Base-by-base conservation (phyloP, 331 rosid species). In the Telfairia occidentalis region DNA sequence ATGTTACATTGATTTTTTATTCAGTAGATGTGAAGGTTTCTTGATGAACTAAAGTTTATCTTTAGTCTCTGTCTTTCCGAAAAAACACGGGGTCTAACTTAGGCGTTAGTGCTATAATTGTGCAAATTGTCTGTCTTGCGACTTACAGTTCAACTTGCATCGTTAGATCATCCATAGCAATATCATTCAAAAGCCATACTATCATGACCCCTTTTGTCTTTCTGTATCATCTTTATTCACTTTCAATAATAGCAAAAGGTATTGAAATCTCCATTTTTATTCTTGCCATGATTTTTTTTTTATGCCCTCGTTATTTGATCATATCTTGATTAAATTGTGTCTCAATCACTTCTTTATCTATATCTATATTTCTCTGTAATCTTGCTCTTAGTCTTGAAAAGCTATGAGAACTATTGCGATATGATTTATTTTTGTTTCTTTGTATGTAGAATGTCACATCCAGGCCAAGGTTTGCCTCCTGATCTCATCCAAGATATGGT, bases 401-500 rank as follows among this genome's bases (percentile, higher is more conserved):
- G 21, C 43, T n/a, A 61, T 5, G 7, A 63, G 26, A 32, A 24
- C 72, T 65, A 50, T 50, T 16, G 3, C 16, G 35, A 45, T 18
- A 2, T 15, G n/a, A 71, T 18, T 16, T 4, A 5, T 46, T 70
- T 50, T 49, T 1, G 3, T 52, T 52, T 50, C 10, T 43, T 70
- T 84, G 80, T 46, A 12, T 84, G 85, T 73, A 90, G 98, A 86
- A 85, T 90, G 86, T 79, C 86, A 1, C 97, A 89, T 79, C 90
- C 88, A 11, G 96, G 97, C 67, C 74, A 76, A 84, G 97, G 93
- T 64, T 67, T 92, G 70, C 92, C 97, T 76, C 54, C 86, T n/a
- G 60, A 80, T n/a, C 78, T 87, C 58, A 82, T 87, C 76, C 85
- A 84, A 53, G 92, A 89, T 19, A 87, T 85, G 90, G 82, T 90